Conservation (phyloP, 805 yeast species). For the Aciculoconidium aculeatum region DNA sequence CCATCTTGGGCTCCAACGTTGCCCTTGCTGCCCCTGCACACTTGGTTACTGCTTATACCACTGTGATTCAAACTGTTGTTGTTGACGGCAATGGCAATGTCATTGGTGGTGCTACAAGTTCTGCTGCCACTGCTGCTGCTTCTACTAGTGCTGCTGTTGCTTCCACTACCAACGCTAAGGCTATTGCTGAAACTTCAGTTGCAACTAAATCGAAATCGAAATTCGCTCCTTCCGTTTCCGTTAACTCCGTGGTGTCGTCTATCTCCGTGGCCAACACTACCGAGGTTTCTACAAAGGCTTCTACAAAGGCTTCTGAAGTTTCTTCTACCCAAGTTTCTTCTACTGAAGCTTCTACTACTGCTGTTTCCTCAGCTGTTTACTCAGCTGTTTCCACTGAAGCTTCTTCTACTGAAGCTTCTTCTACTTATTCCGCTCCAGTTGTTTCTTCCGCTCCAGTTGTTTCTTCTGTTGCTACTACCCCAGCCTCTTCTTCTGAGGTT, state of each 20-base stretch:
- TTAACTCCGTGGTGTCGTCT: no score
- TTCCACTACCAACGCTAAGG: conserved; percentile 4
- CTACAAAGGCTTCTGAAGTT: no score
- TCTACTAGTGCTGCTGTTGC: conserved; percentile 7
- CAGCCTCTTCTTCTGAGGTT: conserved; percentile 6
- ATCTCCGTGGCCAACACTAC: no score
- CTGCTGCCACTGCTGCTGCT: no score
- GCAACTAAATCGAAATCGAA: no score
- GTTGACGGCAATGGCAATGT: conserved; percentile 9
- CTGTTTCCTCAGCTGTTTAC: no score
- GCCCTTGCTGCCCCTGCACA: conserved; percentile 22
- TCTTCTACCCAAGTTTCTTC: conserved; percentile 7
- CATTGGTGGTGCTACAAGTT: no score
- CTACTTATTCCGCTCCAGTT: conserved; percentile 1
- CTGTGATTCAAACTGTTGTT: conserved; percentile 12
- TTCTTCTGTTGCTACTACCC: conserved; percentile 1
- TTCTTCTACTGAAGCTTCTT: conserved; percentile 5
- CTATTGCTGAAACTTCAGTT: conserved; percentile 1
- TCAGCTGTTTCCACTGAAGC: conserved; percentile 6
- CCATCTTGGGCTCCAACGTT: conserved; percentile 10
- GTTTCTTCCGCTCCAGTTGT: not conserved
- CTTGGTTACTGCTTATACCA: conserved; percentile 18
- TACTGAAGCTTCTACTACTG: conserved; percentile 9
- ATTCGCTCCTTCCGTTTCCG: no score
- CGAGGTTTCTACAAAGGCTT: no score